These are phyloP conservation scores for Alternaria angustiovoidea DNA, from an alignment of 2,329 filamentous ascomycete genomes.

Conservation along the genomic window DNA sequence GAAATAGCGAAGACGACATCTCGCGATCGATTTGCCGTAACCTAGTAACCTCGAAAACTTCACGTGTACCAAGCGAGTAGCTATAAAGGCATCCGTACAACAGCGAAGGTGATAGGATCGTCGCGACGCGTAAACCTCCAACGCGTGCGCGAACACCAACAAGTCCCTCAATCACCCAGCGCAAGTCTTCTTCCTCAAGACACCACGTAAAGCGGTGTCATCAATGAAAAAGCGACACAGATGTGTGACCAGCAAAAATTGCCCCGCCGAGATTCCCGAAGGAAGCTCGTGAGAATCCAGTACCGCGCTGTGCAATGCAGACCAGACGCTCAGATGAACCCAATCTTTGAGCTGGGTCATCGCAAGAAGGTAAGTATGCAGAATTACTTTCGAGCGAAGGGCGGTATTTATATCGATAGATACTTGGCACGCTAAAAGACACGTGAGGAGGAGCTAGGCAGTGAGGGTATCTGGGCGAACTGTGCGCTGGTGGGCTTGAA, in stretches of 20 bases:
- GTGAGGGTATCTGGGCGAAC: background rate
- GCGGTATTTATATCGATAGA: background rate
- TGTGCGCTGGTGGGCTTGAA: background rate
- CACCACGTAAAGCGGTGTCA: conserved; percentile 38
- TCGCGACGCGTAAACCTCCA: background rate
- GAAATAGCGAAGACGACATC: background rate
- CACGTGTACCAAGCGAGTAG: background rate
- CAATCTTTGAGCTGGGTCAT: conserved; percentile 42
- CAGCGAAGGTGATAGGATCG: background rate
- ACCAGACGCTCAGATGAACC: conserved; percentile 38
- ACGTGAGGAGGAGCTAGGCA: background rate
- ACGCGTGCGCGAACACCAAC: background rate
- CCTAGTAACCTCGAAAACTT: background rate
- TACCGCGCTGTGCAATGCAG: conserved; percentile 52
- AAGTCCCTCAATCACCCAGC: background rate
- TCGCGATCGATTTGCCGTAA: background rate
- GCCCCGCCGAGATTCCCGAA: conserved; percentile 46
- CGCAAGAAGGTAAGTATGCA: conserved; percentile 46
- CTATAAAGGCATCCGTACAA: background rate
- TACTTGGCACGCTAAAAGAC: background rate
- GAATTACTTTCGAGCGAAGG: background rate
- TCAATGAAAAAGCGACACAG: conserved; percentile 48
- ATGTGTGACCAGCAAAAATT: conserved; percentile 40
- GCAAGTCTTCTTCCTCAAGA: conserved; percentile 47
- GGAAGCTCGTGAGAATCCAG: conserved; percentile 42